A percentile compares a stretch with the other conserved stretches of the same genome.
phyloP scores from a whole-genome alignment of 768 basidiomycete genomes.

The Podaxis carcinomalis region DNA sequence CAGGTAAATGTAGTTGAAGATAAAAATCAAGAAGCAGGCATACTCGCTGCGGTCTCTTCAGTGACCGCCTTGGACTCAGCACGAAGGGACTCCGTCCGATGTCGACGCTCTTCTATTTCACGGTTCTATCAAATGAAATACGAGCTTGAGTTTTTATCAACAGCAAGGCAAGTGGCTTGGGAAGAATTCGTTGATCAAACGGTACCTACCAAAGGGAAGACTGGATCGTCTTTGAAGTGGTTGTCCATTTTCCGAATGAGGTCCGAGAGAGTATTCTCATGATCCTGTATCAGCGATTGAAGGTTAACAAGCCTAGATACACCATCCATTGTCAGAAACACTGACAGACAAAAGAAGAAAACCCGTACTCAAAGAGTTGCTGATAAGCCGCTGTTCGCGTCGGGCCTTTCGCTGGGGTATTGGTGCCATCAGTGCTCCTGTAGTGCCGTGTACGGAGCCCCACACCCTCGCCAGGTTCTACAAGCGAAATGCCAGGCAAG shows the following conservation, averaged over 20 bases:
- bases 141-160: conserved; percentile 9
- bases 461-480: conserved; percentile 12
- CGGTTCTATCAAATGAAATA: conserved; percentile 47
- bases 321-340: neutral
- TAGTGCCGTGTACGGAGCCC: conserved; percentile 30
- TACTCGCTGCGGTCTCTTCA: conserved; percentile 43
- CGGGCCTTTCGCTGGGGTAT: conserved; percentile 11
- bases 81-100: conserved; percentile 46
- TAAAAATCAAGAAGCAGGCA: conserved; percentile 16
- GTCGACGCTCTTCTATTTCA: conserved; percentile 63
- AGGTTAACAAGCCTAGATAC: conserved; percentile 44
- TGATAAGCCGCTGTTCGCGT: conserved; percentile 51
- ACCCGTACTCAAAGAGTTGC: conserved; percentile 65
- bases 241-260: conserved; percentile 44
- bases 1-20: neutral
- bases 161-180: neutral
- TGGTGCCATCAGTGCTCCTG: conserved; percentile 16
- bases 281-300: conserved; percentile 49
- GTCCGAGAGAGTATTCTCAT: conserved; percentile 42
- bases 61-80: conserved; percentile 38
- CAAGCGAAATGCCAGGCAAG: conserved; percentile 1
- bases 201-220: conserved; percentile 38
- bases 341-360: conserved; percentile 1
- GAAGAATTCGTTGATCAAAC: too few species aligned
- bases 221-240: conserved; percentile 37